These are phyloP conservation scores for Smithsoniella earleae DNA, from an alignment of 163 green algal species.

Conservation along the genomic window DNA sequence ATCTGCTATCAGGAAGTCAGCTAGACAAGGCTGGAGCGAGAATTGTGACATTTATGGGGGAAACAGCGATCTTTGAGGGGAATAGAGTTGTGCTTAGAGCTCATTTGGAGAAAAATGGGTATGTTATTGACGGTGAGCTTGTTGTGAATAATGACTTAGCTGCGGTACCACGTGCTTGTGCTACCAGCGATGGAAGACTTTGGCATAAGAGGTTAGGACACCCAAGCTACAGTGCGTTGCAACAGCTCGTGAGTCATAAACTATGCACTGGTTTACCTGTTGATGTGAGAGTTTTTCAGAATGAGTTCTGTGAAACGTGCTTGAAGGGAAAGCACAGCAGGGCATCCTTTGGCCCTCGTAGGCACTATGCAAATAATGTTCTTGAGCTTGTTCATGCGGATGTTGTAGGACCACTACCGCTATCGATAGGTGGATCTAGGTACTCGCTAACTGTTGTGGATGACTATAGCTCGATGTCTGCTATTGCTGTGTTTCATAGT, in stretches of 20 bases:
- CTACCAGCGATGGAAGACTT: too few species aligned
- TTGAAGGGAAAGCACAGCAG: background rate
- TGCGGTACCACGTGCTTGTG: too few species aligned
- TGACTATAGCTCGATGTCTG: slow-evolving; percentile 14
- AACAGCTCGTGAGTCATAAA: background rate
- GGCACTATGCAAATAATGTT: background rate
- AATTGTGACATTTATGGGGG: too few species aligned
- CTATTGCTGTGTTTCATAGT: too few species aligned
- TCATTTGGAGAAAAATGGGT: too few species aligned
- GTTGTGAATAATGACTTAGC: too few species aligned
- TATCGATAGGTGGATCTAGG: background rate
- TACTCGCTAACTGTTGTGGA: background rate
- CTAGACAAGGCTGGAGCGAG: too few species aligned
- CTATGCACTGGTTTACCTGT: background rate
- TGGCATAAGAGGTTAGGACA: background rate
- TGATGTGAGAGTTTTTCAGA: background rate
- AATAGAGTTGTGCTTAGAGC: too few species aligned
- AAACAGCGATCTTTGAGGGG: too few species aligned
- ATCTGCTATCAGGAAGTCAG: too few species aligned
- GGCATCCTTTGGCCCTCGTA: background rate
- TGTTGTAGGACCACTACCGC: background rate
- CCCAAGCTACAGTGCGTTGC: background rate
- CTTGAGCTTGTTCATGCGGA: background rate
- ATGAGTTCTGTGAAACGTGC: background rate
- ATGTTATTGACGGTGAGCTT: too few species aligned